Evolutionary conservation across 2,329 filamentous ascomycete genomes (phyloP).

Genomic region (Ceratocystis destructans): DNA sequence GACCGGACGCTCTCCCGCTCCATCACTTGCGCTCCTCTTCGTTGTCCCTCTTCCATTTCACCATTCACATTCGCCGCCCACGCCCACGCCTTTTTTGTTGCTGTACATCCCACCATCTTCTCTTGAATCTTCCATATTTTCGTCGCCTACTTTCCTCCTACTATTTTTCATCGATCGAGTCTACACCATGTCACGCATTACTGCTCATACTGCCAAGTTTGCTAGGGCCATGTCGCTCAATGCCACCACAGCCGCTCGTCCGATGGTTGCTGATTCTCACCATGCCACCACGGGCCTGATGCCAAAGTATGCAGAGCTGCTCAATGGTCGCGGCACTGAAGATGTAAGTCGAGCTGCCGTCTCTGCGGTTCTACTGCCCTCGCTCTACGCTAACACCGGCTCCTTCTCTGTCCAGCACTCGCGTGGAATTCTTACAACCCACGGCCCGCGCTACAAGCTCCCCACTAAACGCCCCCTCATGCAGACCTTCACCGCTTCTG

Average conservation of each 20-base stretch:
- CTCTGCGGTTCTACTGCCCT: background rate
- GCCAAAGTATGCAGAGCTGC: slow-evolving; percentile 37
- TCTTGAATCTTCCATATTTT: background rate
- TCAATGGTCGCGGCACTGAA: slow-evolving; percentile 27
- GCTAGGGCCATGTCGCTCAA: slow-evolving; percentile 30
- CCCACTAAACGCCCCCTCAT: slow-evolving; percentile 37
- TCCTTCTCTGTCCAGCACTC: slow-evolving; percentile 21
- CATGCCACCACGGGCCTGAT: slow-evolving; percentile 30
- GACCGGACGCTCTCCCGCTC: background rate
- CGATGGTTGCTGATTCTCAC: slow-evolving; percentile 26
- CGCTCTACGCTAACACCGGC: background rate
- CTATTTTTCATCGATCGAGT: background rate
- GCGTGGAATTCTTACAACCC: slow-evolving; percentile 34
- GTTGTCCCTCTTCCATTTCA: background rate
- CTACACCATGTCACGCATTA: slow-evolving; percentile 36
- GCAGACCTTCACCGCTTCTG: slow-evolving; percentile 46
- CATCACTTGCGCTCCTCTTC: background rate
- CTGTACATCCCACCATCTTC: background rate
- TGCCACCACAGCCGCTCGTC: slow-evolving; percentile 29
- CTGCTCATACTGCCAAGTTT: slow-evolving; percentile 37
- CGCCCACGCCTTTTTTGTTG: background rate
- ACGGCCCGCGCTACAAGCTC: slow-evolving; percentile 33
- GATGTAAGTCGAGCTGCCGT: slow-evolving; percentile 28
- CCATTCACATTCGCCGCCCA: too few relatives aligned
- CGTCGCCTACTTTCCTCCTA: background rate